Evolutionary conservation across 176 grass and related monocot species (phyloP).

Genomic region (Raddia guianensis): DNA sequence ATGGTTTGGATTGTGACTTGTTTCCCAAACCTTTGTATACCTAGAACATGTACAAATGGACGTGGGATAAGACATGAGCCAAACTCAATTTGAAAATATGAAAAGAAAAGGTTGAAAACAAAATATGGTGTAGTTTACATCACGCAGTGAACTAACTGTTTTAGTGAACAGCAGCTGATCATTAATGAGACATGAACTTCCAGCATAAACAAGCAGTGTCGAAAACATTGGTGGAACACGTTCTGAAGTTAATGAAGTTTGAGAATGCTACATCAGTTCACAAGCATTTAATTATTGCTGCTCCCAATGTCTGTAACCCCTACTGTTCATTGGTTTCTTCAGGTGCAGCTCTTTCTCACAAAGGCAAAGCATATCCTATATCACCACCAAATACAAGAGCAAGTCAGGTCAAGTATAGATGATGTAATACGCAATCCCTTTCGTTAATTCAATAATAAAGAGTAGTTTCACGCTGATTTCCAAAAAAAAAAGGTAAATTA

Average conservation of each 20-base stretch:
- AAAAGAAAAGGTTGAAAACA: neutral
- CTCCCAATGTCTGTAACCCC: conserved; percentile 30
- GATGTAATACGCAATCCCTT: neutral
- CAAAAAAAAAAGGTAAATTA: neutral
- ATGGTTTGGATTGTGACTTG: no score
- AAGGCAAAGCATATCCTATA: conserved; percentile 63
- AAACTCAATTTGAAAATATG: neutral
- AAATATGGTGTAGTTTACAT: neutral
- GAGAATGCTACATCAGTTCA: conserved; percentile 13
- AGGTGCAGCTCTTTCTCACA: conserved; percentile 46
- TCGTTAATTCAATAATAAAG: neutral
- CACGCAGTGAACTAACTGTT: neutral
- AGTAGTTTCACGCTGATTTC: neutral
- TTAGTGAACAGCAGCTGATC: neutral
- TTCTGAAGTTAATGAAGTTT: neutral
- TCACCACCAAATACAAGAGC: conserved; percentile 37
- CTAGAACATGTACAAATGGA: no score
- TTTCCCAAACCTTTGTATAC: no score
- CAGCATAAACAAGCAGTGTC: neutral
- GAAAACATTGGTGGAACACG: neutral
- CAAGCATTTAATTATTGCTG: conserved; percentile 29
- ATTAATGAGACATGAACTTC: neutral
- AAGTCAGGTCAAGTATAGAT: conserved; percentile 34
- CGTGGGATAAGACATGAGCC: no score
- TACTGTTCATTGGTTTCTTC: conserved; percentile 45